Evolutionary conservation across 805 yeast genomes (phyloP).

Genomic region (Starmerella powellii): DNA sequence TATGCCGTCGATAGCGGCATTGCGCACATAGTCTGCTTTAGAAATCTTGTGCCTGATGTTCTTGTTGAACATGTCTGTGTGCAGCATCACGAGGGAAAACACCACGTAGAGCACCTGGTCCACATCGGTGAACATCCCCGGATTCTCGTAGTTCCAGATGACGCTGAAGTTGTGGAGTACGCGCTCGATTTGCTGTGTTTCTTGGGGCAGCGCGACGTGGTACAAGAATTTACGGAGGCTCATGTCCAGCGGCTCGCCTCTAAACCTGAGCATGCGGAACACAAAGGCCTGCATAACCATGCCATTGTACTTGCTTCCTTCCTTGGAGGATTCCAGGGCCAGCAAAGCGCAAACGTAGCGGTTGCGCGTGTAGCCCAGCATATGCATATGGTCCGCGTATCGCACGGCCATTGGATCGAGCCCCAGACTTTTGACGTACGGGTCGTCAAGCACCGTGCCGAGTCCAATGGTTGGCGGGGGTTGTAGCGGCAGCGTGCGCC

Average conservation of each 20-base stretch:
- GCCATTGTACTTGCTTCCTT: conserved; percentile 9
- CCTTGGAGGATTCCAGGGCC: conserved; percentile 13
- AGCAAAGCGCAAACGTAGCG: conserved; percentile 19
- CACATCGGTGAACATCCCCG: conserved; percentile 28
- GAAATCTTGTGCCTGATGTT: conserved; percentile 59
- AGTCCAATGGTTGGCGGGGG: conserved; percentile 18
- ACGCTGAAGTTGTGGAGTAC: conserved; percentile 46
- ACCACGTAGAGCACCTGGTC: conserved; percentile 53
- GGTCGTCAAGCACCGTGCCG: conserved; percentile 8
- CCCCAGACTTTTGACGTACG: conserved; percentile 7
- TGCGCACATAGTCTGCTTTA: conserved; percentile 46
- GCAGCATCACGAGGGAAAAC: conserved; percentile 57
- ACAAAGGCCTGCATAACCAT: conserved; percentile 21
- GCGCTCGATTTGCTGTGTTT: conserved; percentile 66
- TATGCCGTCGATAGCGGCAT: conserved; percentile 30
- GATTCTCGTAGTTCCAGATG: conserved; percentile 39
- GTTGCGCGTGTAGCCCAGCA: conserved; percentile 15
- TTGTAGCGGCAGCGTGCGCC: conserved; percentile 14
- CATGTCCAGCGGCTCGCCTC: conserved; percentile 49
- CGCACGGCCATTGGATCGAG: conserved; percentile 19
- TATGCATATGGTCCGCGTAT: conserved; percentile 16
- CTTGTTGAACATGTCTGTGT: conserved; percentile 60
- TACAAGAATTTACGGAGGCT: conserved; percentile 49
- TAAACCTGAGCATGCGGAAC: conserved; percentile 37
- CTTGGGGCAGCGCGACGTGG: conserved; percentile 51